Evolutionary conservation across 129 eudicot species (phyloP).

Genomic region (Flaveria sonorensis): DNA sequence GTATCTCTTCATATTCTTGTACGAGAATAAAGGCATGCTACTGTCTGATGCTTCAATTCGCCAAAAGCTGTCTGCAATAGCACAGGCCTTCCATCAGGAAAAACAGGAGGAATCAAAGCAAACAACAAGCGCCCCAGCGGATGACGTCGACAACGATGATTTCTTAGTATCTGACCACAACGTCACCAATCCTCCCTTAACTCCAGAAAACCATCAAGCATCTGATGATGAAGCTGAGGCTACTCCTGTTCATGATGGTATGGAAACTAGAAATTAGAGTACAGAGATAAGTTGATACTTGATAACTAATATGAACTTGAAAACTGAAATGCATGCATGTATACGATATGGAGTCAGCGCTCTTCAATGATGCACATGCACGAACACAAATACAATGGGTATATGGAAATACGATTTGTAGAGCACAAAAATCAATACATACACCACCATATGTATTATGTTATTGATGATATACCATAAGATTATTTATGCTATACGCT

Average conservation of each 20-base stretch:
- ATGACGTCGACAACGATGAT: neutral
- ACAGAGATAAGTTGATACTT: neutral
- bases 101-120: conserved; percentile 33
- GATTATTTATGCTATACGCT: too few relatives aligned
- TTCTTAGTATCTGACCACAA: neutral
- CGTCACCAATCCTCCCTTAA: neutral
- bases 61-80: conserved; percentile 36
- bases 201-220: neutral
- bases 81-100: conserved; percentile 37
- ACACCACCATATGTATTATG: too few relatives aligned
- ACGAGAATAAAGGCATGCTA: conserved; percentile 43
- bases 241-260: neutral
- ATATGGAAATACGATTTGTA: too few relatives aligned
- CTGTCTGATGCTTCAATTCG: conserved; percentile 29
- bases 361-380: neutral
- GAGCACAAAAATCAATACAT: too few relatives aligned
- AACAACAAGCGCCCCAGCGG: neutral
- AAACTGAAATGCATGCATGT: neutral
- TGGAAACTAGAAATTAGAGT: conserved; percentile 11
- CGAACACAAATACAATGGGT: too few relatives aligned
- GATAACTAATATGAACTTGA: neutral
- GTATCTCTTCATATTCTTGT: conserved; percentile 38
- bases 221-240: conserved; percentile 10
- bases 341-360: neutral
- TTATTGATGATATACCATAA: too few relatives aligned